Base-by-base conservation (phyloP, 148 eudicot species). In the Rhododendron simsii region DNA sequence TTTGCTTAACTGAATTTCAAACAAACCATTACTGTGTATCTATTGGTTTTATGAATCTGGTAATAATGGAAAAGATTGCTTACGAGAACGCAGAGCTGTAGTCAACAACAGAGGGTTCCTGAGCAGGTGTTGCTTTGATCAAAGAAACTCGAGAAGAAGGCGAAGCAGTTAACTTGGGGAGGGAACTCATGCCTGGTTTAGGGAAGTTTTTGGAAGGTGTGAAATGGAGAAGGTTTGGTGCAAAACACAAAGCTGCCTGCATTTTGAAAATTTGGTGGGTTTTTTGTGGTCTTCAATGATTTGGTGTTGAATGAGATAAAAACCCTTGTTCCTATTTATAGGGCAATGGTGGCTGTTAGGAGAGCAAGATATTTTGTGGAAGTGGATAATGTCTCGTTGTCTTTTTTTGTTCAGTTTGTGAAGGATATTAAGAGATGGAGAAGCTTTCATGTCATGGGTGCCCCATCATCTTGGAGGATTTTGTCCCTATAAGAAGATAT, bases 31-130 rank as follows among this genome's bases (percentile, higher is more conserved):
- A 5, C 26, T 33, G 18, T 26, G 13, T 51, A 14, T 6, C 7
- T 12, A 14, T 53, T n/a, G 44, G 20, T 48, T 28, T 82, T 15
- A 35, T 23, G 41, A 77, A 77, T 21, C 28, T 39, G 9, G n/a
- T 51, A 26, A 45, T 4, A 6, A 16, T 74, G 45, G 78, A 74
- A 74, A 57, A 74, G 57, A 3, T 86, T 26, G 77, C 92, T 89
- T 88, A 91, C 93, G 94, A 93, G 86, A 81, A 33, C 0, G 20
- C 39, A 35, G 92, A 87, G 92, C 81, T 91, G 88, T 94, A 94
- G 89, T 94, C 91, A 67, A 91, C 85, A n/a, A 91, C 55, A 5
- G 80, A 78, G 55, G 89, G 48, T 47, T 92, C 92, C 69, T 71
- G 12, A 9, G 86, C 78, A 41, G 76, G 18, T 69, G 75, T 51